phyloP scores from a whole-genome alignment of 2,329 filamentous ascomycete genomes.

The Alternaria solani region DNA sequence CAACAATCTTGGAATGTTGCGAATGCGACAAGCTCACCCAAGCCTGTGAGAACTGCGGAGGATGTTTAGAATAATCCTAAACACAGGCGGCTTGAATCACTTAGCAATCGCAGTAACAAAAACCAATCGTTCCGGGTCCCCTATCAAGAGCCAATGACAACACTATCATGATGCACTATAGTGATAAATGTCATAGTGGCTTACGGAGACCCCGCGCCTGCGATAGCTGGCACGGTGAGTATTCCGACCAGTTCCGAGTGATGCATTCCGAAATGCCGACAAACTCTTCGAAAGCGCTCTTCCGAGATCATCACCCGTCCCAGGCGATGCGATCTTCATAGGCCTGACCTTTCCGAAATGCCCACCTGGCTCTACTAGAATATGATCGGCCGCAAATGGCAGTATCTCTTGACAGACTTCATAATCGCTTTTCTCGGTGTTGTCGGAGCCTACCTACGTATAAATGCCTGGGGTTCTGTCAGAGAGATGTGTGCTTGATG shows the following conservation, averaged over 20 bases:
- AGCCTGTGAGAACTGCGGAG: no score
- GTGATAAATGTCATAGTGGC: not conserved
- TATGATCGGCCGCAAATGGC: not conserved
- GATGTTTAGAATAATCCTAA: no score
- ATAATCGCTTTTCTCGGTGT: not conserved
- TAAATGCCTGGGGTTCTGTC: not conserved
- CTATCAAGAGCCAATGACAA: no score
- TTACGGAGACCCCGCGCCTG: not conserved
- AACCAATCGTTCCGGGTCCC: no score
- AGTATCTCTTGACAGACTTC: not conserved
- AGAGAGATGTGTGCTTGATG: not conserved
- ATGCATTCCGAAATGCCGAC: not conserved
- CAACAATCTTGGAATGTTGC: no score
- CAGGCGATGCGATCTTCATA: not conserved
- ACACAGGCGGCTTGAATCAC: no score
- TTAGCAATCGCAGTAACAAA: no score
- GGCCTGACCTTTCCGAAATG: not conserved
- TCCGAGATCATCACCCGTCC: not conserved
- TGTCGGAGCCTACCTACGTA: not conserved
- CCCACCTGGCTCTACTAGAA: not conserved
- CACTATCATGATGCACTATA: not conserved
- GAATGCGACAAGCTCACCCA: not conserved
- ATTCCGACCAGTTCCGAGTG: not conserved
- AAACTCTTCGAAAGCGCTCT: not conserved
- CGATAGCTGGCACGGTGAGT: not conserved